Base-by-base conservation (phyloP, 1,284 basidiomycete species). In the Puccinia novopanici region DNA sequence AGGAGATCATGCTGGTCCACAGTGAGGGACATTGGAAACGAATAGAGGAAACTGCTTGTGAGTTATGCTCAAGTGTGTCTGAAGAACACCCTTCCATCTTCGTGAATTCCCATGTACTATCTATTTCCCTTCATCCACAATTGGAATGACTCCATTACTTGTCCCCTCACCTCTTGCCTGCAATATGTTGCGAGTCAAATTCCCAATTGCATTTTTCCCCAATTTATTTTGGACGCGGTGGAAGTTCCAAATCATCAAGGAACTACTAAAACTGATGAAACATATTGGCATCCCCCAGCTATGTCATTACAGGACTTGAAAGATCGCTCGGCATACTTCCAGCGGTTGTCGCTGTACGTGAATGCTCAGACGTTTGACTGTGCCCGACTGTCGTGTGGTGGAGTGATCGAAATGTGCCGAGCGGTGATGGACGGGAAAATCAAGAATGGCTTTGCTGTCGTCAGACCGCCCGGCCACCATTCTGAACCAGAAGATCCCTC, bases 401-500 rank as follows among this genome's bases (percentile, higher is more conserved):
- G 96, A 19, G 94, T 95, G 73, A 92, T 99, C 83, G 93, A 98
- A 86, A 92, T 95, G 9, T 90, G 91, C 84, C 88, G 94, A 22
- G 91, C 93, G 0, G 95, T 99, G 37, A 94, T 93, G 54, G 89
- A 90, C 37, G 91, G 91, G 5, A 88, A 91, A 82, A 89, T 98
- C 50, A 89, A 91, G 83, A 98, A 96, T 85, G 89, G 93, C 0
- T 93, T 99, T 84, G 97, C 97, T 0, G 94, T 99, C 83, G 94
- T 99, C 50, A 90, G 97, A 34, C 97, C 97, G 13, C 97, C 97
- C 0, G 97, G 97, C 0, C 97, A 99, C 85, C 97, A 99, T 84
- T 96, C 97, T 24, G 97, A 99, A 86, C 97, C 97, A 1, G 92
- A 96, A 82, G 92, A 95, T 85, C 93, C 94, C 84, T 98, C 98